phyloP scores from a whole-genome alignment of 371 early-diverging fungal genomes.

The Cladochytrium tenue region DNA sequence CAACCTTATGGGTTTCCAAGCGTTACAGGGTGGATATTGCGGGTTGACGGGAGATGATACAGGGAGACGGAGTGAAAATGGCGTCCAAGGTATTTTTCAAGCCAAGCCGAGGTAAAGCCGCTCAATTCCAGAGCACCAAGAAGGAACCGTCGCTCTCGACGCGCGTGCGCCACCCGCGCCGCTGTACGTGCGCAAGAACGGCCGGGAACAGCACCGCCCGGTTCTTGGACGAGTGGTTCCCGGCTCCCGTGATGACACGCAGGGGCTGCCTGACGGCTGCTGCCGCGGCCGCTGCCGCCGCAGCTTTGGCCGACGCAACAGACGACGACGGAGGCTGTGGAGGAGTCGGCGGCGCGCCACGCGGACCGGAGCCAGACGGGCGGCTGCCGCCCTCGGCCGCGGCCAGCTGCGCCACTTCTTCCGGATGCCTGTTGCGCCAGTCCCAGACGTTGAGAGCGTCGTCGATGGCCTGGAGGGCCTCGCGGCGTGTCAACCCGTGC shows the following conservation, averaged over 20 bases:
- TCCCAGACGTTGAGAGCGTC: slow-evolving; percentile 12
- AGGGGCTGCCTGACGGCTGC: slow-evolving; percentile 12
- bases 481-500: slow-evolving; percentile 21
- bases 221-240: slow-evolving; percentile 9
- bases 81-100: too few relatives aligned
- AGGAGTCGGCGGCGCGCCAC: too few relatives aligned
- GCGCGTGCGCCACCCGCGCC: slow-evolving; percentile 17
- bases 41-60: too few relatives aligned
- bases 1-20: too few relatives aligned
- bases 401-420: background rate
- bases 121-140: too few relatives aligned
- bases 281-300: too few relatives aligned
- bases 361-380: background rate
- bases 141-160: slow-evolving; percentile 13
- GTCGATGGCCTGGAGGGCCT: slow-evolving; percentile 13
- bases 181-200: slow-evolving; percentile 13
- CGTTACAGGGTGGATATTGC: too few relatives aligned
- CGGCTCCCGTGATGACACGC: slow-evolving; percentile 26
- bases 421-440: background rate
- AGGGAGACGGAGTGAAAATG: too few relatives aligned
- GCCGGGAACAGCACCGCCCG: slow-evolving; percentile 26
- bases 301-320: too few relatives aligned
- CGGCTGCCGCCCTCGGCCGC: background rate
- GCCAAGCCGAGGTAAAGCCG: too few relatives aligned
- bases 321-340: too few relatives aligned